Percentiles rank a stretch among this genome's conserved stretches.
Evolutionary conservation across 2,329 filamentous ascomycete species (phyloP).

Genomic region (Colletotrichum sp.): DNA sequence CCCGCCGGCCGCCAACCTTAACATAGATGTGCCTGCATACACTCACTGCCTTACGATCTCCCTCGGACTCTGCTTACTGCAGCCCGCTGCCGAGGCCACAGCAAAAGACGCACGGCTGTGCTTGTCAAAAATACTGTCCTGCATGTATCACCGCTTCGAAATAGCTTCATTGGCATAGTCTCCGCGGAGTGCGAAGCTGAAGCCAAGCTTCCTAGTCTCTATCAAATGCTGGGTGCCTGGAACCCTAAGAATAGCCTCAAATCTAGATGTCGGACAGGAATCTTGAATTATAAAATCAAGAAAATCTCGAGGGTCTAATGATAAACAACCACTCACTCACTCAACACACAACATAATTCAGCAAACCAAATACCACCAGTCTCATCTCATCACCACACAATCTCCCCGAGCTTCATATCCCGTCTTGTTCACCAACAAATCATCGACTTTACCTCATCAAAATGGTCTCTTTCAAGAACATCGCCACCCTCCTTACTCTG

Average conservation of each 20-base stretch:
- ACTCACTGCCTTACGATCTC: not conserved
- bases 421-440: not conserved
- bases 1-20: not conserved
- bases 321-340: not conserved
- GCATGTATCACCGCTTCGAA: not conserved
- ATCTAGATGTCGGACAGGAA: not conserved
- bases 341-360: not conserved
- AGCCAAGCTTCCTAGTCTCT: not conserved
- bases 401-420: not conserved
- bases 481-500: not conserved
- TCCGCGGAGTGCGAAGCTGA: not conserved
- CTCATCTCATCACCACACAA: too few species aligned
- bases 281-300: not conserved
- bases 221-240: not conserved
- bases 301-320: not conserved
- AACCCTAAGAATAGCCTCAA: not conserved
- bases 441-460: not conserved
- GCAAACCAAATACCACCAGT: not conserved
- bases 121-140: not conserved
- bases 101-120: not conserved
- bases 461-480: not conserved
- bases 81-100: not conserved
- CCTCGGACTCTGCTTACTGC: not conserved
- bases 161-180: not conserved
- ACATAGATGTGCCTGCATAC: not conserved